Evolutionary conservation across 192 early-diverging fungal genomes (phyloP), one percentile per base, ranked within the genome.

Genomic region (Spinellus fusiger): DNA sequence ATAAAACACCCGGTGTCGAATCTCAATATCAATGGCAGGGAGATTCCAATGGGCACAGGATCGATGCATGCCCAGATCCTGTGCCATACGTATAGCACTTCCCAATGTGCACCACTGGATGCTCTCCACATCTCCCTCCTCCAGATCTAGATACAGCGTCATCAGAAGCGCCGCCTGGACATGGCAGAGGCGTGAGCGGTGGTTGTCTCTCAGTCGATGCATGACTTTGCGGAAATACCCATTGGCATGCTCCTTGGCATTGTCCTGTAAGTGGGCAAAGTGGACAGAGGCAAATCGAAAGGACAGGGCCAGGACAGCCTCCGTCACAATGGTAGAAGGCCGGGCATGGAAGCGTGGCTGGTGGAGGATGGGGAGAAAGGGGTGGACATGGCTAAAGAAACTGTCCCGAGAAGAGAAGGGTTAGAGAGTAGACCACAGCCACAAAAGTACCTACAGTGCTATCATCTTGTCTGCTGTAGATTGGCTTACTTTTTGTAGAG

Each of bases 41-140:
- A 80, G 40, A 31, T 76, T 64, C 81, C 81, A 83, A 26, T 71
- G 64, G 0, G 75, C 71, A 18, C 72, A 77, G 32, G 74, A 80
- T 27, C 81, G 79, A 62, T 83, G 81, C 46, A 83, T 63, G 0
- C 81, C 81, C 27, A 83, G 35, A 49, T 83, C 81, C 61, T 83
- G 81, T 13, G 81, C 77, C 81, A 83, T 83, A 31, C 81, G 68
- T 13, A 72, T 77, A 0, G 78, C 77, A 57, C 68, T 79, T 23
- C 81, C 81, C 7, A 51, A 56, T 54, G 50, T 56, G 32, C 62
- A 63, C 70, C 70, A 72, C 40, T 72, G 70, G 7, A 62, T 31
- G 13, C 54, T 62, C 4, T 72, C 70, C 7, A 53, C 61, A 47
- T 66, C 64, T 23, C 26, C 48, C 15, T 58, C 54, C 4, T 72